Evolutionary conservation across 441 rosid species (phyloP).

Genomic region (Rhodomyrtus psidioides): DNA sequence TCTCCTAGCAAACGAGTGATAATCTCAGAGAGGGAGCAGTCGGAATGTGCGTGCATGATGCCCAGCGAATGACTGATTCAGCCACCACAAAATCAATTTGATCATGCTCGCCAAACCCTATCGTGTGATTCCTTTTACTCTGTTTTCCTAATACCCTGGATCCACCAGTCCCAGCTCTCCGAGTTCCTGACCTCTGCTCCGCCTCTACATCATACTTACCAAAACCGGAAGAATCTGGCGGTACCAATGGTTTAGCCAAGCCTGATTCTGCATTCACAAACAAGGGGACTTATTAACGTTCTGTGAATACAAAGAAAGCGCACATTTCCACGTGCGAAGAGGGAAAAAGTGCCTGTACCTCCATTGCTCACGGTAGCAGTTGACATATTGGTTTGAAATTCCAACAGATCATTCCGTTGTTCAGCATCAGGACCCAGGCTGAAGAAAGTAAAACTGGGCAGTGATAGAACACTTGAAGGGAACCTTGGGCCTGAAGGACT

Average conservation of each 20-base stretch:
- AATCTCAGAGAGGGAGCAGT: conserved; percentile 57
- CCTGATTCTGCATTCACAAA: conserved; percentile 25
- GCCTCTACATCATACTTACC: conserved; percentile 12
- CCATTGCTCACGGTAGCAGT: conserved; percentile 14
- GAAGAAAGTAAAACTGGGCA: conserved; percentile 69
- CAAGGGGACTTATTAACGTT: background rate
- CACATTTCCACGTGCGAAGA: background rate
- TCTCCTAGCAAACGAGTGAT: conserved; percentile 61
- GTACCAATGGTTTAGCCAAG: conserved; percentile 23
- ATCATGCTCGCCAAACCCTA: conserved; percentile 61
- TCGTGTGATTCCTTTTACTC: conserved; percentile 64
- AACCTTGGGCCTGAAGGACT: conserved; percentile 8
- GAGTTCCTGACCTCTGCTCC: conserved; percentile 23
- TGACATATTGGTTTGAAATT: background rate
- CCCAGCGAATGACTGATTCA: conserved; percentile 74
- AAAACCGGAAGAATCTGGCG: conserved; percentile 19
- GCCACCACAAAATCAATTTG: conserved; percentile 48
- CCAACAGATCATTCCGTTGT: conserved; percentile 5
- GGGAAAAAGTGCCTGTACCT: conserved; percentile 24
- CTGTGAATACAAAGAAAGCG: background rate
- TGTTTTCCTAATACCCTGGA: conserved; percentile 39
- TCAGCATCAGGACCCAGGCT: conserved; percentile 25
- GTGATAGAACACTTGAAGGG: conserved; percentile 40
- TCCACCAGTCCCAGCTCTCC: conserved; percentile 28
- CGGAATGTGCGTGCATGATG: conserved; percentile 72